A percentile compares a stretch with the other conserved stretches of the same genome.
Conservation (phyloP, 2,329 filamentous ascomycete species). For the Hypoxylon sp. region DNA sequence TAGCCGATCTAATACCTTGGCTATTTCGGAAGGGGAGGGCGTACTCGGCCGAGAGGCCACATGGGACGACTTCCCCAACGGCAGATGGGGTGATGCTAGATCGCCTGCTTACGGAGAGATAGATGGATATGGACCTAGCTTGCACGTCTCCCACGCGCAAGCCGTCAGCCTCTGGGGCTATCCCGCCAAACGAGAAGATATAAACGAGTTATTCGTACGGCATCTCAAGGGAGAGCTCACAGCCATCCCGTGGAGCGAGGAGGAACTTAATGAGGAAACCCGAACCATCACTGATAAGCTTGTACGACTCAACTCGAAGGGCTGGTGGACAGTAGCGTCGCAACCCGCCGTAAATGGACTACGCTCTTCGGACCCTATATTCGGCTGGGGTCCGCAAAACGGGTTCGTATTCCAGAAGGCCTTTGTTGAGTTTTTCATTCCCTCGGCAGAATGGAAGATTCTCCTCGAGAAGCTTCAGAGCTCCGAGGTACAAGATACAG, state of each 20-base stretch:
- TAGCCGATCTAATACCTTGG: slow-evolving; percentile 85
- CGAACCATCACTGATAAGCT: slow-evolving; percentile 83
- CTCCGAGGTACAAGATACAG: slow-evolving; percentile 72
- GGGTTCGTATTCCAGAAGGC: slow-evolving; percentile 99
- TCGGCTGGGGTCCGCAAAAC: slow-evolving; percentile 93
- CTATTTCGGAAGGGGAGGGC: slow-evolving; percentile 94
- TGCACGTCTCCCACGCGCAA: slow-evolving; percentile 89
- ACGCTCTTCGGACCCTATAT: slow-evolving; percentile 80
- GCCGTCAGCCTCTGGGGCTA: slow-evolving; percentile 89
- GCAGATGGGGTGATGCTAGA: slow-evolving; percentile 92
- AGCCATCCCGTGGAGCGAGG: slow-evolving; percentile 94
- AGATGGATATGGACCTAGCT: slow-evolving; percentile 96
- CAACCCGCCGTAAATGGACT: slow-evolving; percentile 94
- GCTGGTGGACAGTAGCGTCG: slow-evolving; percentile 97
- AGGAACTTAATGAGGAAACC: slow-evolving; percentile 87
- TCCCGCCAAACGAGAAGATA: slow-evolving; percentile 78
- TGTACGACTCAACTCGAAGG: slow-evolving; percentile 80
- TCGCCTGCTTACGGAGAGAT: slow-evolving; percentile 97
- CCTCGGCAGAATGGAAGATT: slow-evolving; percentile 77
- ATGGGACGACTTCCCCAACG: slow-evolving; percentile 99
- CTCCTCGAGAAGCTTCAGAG: slow-evolving; percentile 75
- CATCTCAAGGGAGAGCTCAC: slow-evolving; percentile 85
- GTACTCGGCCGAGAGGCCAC: slow-evolving; percentile 92
- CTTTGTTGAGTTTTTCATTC: slow-evolving; percentile 96
- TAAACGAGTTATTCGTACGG: slow-evolving; percentile 83